Evolutionary conservation across 441 rosid species (phyloP), one percentile per base, ranked within the genome.

Genomic region (Breynia disticha): DNA sequence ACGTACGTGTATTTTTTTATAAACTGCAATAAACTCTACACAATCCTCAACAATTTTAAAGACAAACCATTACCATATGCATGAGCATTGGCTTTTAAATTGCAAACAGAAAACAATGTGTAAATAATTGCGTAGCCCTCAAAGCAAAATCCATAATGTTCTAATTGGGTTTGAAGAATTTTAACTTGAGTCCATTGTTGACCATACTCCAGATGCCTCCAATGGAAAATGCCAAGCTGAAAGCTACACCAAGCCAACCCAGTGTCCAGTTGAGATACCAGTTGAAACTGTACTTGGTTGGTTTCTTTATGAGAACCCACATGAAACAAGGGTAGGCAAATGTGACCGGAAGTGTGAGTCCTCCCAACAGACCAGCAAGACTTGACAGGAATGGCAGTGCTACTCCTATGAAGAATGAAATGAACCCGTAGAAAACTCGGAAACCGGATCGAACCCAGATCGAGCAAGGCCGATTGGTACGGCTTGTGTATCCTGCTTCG

Each of bases 311-410:
- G 18, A 90, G 85, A 13, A 79, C 87, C 96, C 96, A 90, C 95
- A 91, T 87, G 84, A 91, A 91, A 79, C 98, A 90, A 50, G 98
- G 95, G 67, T 85, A 90, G 3, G 98, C 98, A 60, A 87, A 87
- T 19, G 95, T 87, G 58, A 90, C 96, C 0, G 90, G 96, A 17
- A 87, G 93, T 5, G 90, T 90, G 24, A 90, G 85, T 55, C 96
- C 96, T 54, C 96, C 98, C 16, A 90, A 57, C 38, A 90, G 71
- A 21, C 95, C 96, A 5, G 98, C 95, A 1, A 90, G 93, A 61
- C 96, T 87, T 1, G 93, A 83, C 32, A 87, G 76, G 72, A 87
- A 85, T 8, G 98, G 97, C 28, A 90, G 93, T 47, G 96, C 95
- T 60, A 90, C 88, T 0, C 96, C 95, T 21, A 87, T 83, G 80